These are phyloP conservation scores for Echeveria elegans DNA, from an alignment of 164 flowering plant genomes.

Conservation along the genomic window DNA sequence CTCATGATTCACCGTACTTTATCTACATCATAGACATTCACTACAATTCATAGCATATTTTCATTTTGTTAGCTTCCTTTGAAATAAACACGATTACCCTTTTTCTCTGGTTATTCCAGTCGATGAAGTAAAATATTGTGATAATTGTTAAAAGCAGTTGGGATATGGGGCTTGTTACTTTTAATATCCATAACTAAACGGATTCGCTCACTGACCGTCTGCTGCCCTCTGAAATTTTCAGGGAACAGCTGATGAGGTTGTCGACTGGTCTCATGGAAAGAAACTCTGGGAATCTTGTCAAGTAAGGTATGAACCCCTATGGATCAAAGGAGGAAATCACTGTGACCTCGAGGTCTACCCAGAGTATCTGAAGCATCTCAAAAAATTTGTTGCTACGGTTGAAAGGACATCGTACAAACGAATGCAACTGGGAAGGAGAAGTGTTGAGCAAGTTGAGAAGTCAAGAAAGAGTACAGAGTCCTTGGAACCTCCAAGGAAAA, in stretches of 20 bases:
- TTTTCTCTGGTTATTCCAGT: not conserved
- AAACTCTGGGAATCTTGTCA: slow-evolving; percentile 77
- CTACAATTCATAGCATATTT: not conserved
- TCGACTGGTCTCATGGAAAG: slow-evolving; percentile 82
- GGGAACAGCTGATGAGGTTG: slow-evolving; percentile 92
- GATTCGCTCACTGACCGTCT: not conserved
- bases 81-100: slow-evolving; percentile 12
- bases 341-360: slow-evolving; percentile 76
- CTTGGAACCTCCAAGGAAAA: slow-evolving; percentile 31
- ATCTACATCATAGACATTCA: not conserved
- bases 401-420: slow-evolving; percentile 59
- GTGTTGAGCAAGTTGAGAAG: slow-evolving; percentile 32
- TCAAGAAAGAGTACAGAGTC: slow-evolving; percentile 33
- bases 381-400: slow-evolving; percentile 59
- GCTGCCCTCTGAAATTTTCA: slow-evolving; percentile 25
- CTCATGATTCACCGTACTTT: not conserved
- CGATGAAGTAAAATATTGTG: too few species aligned
- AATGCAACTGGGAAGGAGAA: slow-evolving; percentile 33
- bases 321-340: slow-evolving; percentile 87
- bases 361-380: slow-evolving; percentile 68
- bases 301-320: slow-evolving; percentile 81
- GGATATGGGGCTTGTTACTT: not conserved
- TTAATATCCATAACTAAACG: not conserved
- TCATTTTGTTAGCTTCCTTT: not conserved
- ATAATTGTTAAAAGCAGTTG: not conserved